Conservation (phyloP, 2,329 filamentous ascomycete genomes). For the Esteya vermicola region DNA sequence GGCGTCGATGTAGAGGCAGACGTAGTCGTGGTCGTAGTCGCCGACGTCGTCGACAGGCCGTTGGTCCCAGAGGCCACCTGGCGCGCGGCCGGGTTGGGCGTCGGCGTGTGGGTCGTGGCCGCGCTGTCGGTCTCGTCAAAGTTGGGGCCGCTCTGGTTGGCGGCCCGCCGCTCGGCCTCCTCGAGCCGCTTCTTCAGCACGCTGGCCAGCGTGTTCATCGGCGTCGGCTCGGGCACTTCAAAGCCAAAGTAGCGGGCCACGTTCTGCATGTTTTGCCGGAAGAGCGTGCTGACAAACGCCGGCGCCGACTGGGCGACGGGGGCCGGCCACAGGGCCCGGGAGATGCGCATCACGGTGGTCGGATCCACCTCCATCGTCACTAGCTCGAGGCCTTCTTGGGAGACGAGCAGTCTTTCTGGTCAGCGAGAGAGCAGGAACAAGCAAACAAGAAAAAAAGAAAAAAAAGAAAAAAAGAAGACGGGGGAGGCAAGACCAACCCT, state of each 20-base stretch:
- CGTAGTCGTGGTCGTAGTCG: neutral
- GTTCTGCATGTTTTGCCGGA: constrained; percentile 27
- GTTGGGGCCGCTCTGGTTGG: constrained; percentile 7
- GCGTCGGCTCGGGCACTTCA: constrained; percentile 11
- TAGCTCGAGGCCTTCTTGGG: constrained; percentile 4
- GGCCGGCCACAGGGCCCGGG: constrained; percentile 38
- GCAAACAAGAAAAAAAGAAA: no score
- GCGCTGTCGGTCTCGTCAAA: no score
- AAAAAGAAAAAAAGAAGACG: neutral
- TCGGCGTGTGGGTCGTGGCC: no score
- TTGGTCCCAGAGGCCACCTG: neutral
- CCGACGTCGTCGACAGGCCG: neutral
- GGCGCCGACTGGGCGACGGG: constrained; percentile 35
- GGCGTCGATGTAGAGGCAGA: neutral
- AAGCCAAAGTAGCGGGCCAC: constrained; percentile 32
- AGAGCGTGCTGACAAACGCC: constrained; percentile 34
- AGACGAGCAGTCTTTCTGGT: constrained; percentile 4
- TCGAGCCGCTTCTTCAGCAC: constrained; percentile 18
- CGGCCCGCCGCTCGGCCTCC: constrained; percentile 10
- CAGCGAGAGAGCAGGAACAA: no score
- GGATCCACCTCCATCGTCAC: constrained; percentile 9
- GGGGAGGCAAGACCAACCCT: constrained; percentile 27
- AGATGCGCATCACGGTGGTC: constrained; percentile 20
- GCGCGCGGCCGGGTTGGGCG: neutral
- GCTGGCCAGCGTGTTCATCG: constrained; percentile 13